These are phyloP conservation scores for Madurella fahalii DNA, from an alignment of 2,329 filamentous ascomycete genomes.

Conservation along the genomic window DNA sequence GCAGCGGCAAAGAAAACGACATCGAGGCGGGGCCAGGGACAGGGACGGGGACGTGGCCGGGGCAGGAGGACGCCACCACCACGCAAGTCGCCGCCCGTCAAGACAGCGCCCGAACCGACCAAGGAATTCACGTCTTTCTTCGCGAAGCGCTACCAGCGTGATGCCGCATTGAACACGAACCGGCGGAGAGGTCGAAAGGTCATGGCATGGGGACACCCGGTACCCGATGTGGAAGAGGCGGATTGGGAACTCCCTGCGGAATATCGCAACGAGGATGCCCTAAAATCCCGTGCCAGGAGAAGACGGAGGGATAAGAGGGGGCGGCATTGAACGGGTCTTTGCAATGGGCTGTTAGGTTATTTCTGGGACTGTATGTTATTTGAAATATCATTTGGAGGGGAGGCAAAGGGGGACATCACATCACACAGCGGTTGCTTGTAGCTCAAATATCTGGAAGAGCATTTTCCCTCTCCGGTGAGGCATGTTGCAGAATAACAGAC, in stretches of 20 bases:
- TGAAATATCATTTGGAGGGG: too few species aligned
- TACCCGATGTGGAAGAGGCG: conserved; percentile 66
- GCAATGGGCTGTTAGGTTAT: background rate
- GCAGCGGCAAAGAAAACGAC: conserved; percentile 44
- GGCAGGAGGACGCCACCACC: background rate
- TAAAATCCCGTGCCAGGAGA: conserved; percentile 58
- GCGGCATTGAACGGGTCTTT: conserved; percentile 29
- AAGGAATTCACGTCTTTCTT: conserved; percentile 86
- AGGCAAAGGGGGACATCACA: too few species aligned
- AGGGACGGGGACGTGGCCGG: background rate
- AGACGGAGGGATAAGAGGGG: conserved; percentile 57
- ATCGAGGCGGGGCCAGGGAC: conserved; percentile 1
- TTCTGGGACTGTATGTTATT: background rate
- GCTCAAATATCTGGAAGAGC: too few species aligned
- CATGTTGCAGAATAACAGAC: too few species aligned
- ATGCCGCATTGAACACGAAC: conserved; percentile 69
- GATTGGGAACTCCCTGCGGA: conserved; percentile 75
- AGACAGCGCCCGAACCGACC: conserved; percentile 16
- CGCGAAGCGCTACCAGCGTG: conserved; percentile 71
- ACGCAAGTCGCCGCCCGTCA: conserved; percentile 27
- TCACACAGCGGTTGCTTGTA: too few species aligned
- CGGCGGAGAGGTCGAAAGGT: conserved; percentile 66
- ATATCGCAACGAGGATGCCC: conserved; percentile 51
- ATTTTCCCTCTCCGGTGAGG: too few species aligned
- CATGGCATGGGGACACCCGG: conserved; percentile 74